Evolutionary conservation across 2,329 filamentous ascomycete genomes (phyloP).

Genomic region (Botrytis pseudocinerea): DNA sequence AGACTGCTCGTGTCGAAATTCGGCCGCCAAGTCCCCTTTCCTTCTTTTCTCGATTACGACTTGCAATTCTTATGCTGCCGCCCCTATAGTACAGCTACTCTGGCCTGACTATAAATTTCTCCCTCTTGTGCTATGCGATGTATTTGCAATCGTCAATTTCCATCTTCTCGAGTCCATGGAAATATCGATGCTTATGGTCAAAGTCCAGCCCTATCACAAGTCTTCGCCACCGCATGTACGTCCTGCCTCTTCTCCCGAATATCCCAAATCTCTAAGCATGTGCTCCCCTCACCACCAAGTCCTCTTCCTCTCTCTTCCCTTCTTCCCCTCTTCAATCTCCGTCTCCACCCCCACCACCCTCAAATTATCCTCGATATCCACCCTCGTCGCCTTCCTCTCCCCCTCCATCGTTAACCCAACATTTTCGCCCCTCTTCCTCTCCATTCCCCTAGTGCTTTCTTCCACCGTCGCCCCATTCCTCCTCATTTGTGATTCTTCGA

Average conservation of each 20-base stretch:
- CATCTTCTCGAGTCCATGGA: neutral
- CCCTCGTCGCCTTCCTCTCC: neutral
- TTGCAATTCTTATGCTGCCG: neutral
- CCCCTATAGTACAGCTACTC: neutral
- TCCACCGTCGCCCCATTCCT: constrained; percentile 44
- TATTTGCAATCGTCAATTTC: neutral
- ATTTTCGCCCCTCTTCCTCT: constrained; percentile 31
- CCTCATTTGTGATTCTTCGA: constrained; percentile 50
- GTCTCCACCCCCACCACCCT: constrained; percentile 4
- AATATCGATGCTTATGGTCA: neutral
- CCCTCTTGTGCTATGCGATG: neutral
- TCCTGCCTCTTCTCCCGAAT: neutral
- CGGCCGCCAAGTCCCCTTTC: neutral
- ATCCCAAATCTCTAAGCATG: neutral
- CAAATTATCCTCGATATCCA: constrained; percentile 8
- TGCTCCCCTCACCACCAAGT: neutral
- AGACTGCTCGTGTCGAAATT: neutral
- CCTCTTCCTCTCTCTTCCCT: constrained; percentile 12
- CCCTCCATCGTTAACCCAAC: neutral
- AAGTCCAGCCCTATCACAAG: neutral
- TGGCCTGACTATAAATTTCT: neutral
- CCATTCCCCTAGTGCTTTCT: constrained; percentile 42
- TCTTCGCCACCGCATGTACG: neutral
- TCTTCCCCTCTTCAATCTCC: constrained; percentile 1
- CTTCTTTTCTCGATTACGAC: neutral